Evolutionary conservation across 148 eudicot species (phyloP).

Genomic region (Rhododendron williamsianum): DNA sequence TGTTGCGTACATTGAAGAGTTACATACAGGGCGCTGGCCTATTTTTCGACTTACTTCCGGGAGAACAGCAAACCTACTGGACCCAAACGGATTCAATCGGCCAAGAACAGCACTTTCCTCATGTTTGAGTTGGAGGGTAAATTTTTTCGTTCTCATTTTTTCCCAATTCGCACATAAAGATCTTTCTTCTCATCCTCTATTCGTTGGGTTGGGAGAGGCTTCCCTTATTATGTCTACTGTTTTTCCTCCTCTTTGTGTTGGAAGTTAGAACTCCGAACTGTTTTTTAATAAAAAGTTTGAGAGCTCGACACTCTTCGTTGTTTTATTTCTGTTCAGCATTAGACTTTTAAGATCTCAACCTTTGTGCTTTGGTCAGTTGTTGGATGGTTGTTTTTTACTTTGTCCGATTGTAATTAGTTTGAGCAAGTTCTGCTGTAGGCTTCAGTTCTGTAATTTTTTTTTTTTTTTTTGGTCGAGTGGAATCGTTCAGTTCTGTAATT

Average conservation of each 20-base stretch:
- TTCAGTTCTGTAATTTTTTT: neutral
- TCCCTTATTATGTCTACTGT: neutral
- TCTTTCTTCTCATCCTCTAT: neutral
- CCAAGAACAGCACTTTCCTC: neutral
- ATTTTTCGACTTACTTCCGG: neutral
- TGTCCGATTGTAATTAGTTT: neutral
- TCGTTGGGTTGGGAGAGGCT: conserved; percentile 5
- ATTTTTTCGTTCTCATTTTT: neutral
- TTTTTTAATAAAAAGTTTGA: neutral
- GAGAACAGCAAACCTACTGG: neutral
- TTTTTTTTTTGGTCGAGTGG: too few species aligned
- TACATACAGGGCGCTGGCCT: neutral
- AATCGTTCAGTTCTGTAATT: neutral
- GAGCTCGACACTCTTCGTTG: neutral
- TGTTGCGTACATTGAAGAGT: conserved; percentile 4
- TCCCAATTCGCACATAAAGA: neutral
- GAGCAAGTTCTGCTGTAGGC: neutral
- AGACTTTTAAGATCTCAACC: neutral
- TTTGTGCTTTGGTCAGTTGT: neutral
- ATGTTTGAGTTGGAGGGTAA: neutral
- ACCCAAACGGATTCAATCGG: neutral
- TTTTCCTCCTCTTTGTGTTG: neutral
- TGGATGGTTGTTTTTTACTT: neutral
- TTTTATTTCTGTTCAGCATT: neutral
- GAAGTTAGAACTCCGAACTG: neutral